Conservation (phyloP, 306 rosid genomes). For the Medicago lupulina region DNA sequence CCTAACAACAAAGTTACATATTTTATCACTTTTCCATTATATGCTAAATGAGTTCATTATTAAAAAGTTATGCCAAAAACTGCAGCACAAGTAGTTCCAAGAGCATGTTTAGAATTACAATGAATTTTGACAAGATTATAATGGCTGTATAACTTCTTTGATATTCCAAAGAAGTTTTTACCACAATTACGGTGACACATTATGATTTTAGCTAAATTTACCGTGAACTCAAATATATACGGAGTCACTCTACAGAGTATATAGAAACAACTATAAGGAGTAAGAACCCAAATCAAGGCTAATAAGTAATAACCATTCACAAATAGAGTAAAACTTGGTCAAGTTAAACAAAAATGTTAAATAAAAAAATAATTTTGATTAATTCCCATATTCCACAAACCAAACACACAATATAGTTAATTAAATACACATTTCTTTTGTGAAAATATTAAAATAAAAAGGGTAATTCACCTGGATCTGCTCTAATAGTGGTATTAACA, state of each 20-base stretch:
- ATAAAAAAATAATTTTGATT: neutral
- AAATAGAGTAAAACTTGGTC: neutral
- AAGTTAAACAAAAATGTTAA: neutral
- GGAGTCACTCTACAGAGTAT: too few relatives aligned
- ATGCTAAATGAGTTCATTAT: too few relatives aligned
- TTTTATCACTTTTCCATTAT: too few relatives aligned
- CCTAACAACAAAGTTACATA: too few relatives aligned
- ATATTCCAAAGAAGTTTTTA: too few relatives aligned
- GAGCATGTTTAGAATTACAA: too few relatives aligned
- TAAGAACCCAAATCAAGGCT: neutral
- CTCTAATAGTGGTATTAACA: constrained; percentile 60
- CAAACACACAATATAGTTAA: neutral
- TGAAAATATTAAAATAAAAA: neutral
- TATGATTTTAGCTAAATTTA: neutral
- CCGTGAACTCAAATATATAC: neutral
- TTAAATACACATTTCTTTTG: neutral
- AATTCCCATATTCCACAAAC: neutral
- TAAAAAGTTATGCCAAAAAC: too few relatives aligned
- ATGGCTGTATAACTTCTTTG: too few relatives aligned
- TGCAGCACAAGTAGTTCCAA: too few relatives aligned
- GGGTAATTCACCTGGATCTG: constrained; percentile 45
- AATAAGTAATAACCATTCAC: too few relatives aligned
- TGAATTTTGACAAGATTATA: too few relatives aligned
- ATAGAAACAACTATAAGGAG: neutral
- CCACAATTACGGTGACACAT: too few relatives aligned